Percentiles rank a stretch among this genome's conserved stretches.
Evolutionary conservation across 2,329 filamentous ascomycete genomes (phyloP).

Genomic region (Ilyonectria sp.): DNA sequence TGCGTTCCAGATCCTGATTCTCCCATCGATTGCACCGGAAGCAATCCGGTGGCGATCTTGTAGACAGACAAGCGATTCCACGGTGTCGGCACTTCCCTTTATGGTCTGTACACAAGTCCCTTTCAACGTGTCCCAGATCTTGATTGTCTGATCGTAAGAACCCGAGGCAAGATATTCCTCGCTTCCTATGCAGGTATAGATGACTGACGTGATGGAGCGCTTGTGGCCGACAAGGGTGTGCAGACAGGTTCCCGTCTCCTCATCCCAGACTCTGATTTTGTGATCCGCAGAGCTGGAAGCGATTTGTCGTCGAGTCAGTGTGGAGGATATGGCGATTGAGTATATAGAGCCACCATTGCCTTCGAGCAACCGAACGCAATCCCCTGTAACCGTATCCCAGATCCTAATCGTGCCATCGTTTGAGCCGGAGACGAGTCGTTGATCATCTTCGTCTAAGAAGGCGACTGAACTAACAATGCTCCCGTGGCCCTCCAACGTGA

Average conservation of each 20-base stretch:
- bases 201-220: neutral
- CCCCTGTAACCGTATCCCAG: slow-evolving; percentile 31
- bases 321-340: slow-evolving; percentile 21
- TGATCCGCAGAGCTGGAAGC: slow-evolving; percentile 4
- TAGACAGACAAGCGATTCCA: slow-evolving; percentile 23
- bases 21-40: neutral
- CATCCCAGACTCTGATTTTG: slow-evolving; percentile 18
- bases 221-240: neutral
- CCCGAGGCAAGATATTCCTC: neutral
- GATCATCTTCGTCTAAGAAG: slow-evolving; percentile 29
- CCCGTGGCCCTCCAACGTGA: neutral
- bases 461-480: neutral
- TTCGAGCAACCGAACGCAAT: slow-evolving; percentile 23
- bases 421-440: slow-evolving; percentile 28
- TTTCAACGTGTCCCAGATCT: neutral
- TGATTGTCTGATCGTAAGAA: neutral
- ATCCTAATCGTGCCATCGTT: slow-evolving; percentile 32
- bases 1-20: neutral
- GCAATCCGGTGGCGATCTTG: neutral
- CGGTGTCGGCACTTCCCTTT: neutral
- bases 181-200: neutral
- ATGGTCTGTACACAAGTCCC: neutral
- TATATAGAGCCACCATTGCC: slow-evolving; percentile 13
- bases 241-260: neutral
- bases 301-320: neutral